phyloP scores from a whole-genome alignment of 73 alveolate species.

The Paramecium sonneborni region DNA sequence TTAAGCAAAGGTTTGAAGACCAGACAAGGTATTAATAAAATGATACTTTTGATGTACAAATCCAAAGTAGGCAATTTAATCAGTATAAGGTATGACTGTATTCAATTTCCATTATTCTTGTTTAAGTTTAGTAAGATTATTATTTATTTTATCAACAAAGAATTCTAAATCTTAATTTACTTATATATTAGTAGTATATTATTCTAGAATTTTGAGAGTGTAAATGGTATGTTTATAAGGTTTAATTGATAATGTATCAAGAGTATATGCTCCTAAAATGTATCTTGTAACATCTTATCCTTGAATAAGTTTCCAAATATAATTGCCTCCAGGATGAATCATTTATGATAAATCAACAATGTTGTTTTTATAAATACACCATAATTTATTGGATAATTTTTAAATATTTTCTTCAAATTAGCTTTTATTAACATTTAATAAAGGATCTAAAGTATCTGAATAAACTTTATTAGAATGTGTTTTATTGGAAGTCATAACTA shows the following conservation, averaged over 20 bases:
- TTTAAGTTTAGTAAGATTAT: neutral
- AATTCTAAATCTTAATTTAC: neutral
- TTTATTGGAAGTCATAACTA: neutral
- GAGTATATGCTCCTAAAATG: neutral
- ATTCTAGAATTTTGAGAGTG: neutral
- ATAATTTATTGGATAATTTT: neutral
- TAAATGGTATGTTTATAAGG: neutral
- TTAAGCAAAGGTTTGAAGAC: neutral
- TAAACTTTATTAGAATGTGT: neutral
- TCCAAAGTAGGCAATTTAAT: neutral
- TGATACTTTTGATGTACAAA: neutral
- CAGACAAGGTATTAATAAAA: neutral
- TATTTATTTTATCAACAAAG: neutral
- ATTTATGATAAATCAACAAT: neutral
- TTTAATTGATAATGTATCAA: neutral
- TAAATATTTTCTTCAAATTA: neutral
- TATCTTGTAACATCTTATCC: conserved; percentile 11
- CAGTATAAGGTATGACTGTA: neutral
- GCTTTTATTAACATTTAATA: neutral
- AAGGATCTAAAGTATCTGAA: neutral
- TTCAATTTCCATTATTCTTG: neutral
- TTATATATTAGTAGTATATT: neutral
- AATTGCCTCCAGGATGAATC: neutral
- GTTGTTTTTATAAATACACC: neutral
- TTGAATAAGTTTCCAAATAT: neutral